Evolutionary conservation across 768 basidiomycete genomes (phyloP), one percentile per base, ranked within the genome.

Genomic region (Austroboletus festivus): DNA sequence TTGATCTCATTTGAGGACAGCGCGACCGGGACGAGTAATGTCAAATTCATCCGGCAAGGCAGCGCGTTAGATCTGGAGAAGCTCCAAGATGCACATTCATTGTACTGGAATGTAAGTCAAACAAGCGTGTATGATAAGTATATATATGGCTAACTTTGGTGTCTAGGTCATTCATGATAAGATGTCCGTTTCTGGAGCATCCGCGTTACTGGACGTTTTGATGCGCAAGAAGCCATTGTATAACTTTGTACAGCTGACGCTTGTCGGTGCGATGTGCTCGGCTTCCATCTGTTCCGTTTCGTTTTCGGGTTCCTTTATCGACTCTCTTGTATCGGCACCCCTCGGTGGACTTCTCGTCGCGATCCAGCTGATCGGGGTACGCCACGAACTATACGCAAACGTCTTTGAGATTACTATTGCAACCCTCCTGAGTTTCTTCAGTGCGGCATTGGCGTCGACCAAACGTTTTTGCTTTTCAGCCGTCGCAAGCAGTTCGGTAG

Each of bases 361-460:
- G 37, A 76, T 91, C 13, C 91, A 93, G 61, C 73, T 85, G 39
- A 63, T 89, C 38, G 82, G 84, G 13, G 78, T 80, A 7, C 76
- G 82, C 51, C 88, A 90, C 57, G 86, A 91, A 61, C 67, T 93
- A 15, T 90, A 89, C 58, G 80, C 78, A 6, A 87, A 88, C 48
- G 80, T 93, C 24, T 92, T 89, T 49, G 89, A 89, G 57, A 89
- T 93, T 51, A 87, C 85, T 12, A 78, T 91, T 42, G 84, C 91
- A 4, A 85, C 83, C 3, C 69, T 92, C 21, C 77, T 88, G 64
- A 88, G 88, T 46, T 93, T 93, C 68, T 47, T 90, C 37, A 75
- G 89, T 8, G 89, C 86, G 23, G 87, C 82, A 3, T 69, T 93
- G 37, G 83, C 86, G 0, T 74, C 80, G 13, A 80, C 85, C 1